Base-by-base conservation (phyloP, 805 yeast genomes). In the Starmerella riodocensis region DNA sequence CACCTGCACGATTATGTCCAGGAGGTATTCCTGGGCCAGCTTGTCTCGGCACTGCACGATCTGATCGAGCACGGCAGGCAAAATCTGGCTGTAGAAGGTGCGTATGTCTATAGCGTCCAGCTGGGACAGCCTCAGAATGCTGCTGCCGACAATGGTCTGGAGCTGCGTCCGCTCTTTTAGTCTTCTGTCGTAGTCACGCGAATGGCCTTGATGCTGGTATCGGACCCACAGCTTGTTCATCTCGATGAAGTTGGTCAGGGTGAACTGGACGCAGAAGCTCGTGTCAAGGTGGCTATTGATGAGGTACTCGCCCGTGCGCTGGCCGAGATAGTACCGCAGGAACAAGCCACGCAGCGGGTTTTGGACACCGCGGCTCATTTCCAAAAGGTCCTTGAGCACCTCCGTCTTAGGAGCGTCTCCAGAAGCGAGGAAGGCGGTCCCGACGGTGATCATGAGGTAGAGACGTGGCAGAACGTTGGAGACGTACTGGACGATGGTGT, bases 211-310 rank as follows among this genome's bases (percentile, higher is more conserved):
- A 57, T 86, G 94, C 61, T 88, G 97, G 48, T 86, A 65, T 37
- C 98, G 71, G 4, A 91, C 97, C 98, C 98, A 91, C 34, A 91
- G 66, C 59, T 91, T 91, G 64, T 91, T 91, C 98, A 91, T 91
- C 58, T 91, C 98, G 41, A 88, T 76, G 57, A 91, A 91, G 57
- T 91, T 91, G 16, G 82, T 73, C 37, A 83, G 69, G 26, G 86
- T 71, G 54, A 86, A 88, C 42, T 76, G 74, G 30, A 84, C 78
- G 2, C 86, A 74, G 46, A 78, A 85, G 34, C 70, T 63, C 35
- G 78, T 63, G 3, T 38, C 41, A 5, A 33, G 29, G 4, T 31
- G 24, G 6, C 45, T 42, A 32, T 60, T 61, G 2, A 81, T 80
- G 41, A 78, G 58, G 46, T 71, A 61, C 53, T 74, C 76, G 43